Conservation (phyloP, 2,329 filamentous ascomycete species). For the Nemania serpens region DNA sequence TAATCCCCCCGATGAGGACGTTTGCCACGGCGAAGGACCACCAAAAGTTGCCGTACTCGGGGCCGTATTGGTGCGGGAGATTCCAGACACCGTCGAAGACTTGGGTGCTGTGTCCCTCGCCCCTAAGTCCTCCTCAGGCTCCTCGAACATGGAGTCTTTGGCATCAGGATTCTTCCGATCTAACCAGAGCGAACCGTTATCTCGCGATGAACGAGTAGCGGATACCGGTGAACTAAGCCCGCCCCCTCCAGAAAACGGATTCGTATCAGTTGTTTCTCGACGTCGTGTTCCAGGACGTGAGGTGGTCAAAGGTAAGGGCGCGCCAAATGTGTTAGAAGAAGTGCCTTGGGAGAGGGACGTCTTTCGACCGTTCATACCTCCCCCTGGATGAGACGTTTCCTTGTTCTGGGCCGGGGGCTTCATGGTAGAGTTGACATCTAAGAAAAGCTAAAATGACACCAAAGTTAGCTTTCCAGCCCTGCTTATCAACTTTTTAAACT, state of each 20-base stretch:
- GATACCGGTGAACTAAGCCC: slow-evolving; percentile 65
- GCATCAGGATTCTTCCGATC: slow-evolving; percentile 58
- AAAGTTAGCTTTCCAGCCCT: slow-evolving; percentile 35
- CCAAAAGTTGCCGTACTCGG: slow-evolving; percentile 51
- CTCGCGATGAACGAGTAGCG: slow-evolving; percentile 62
- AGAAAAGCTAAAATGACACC: slow-evolving; percentile 66
- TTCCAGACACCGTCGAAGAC: slow-evolving; percentile 49
- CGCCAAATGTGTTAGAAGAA: slow-evolving; percentile 65
- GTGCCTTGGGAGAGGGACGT: slow-evolving; percentile 77
- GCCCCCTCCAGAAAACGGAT: slow-evolving; percentile 56
- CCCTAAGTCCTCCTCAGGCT: slow-evolving; percentile 51
- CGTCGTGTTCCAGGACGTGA: slow-evolving; percentile 77
- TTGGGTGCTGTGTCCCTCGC: slow-evolving; percentile 40
- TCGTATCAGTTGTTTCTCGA: slow-evolving; percentile 78
- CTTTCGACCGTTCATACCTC: slow-evolving; percentile 73
- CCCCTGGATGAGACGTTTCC: slow-evolving; percentile 59
- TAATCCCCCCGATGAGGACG: slow-evolving; percentile 54
- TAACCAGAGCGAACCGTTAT: slow-evolving; percentile 65
- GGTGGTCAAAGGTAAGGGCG: slow-evolving; percentile 73
- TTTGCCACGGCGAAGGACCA: slow-evolving; percentile 51
- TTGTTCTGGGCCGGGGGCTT: slow-evolving; percentile 83
- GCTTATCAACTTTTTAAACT: neutral
- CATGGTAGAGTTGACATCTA: slow-evolving; percentile 90
- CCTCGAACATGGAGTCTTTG: slow-evolving; percentile 58
- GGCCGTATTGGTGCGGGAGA: slow-evolving; percentile 60